Percentiles rank a stretch among this genome's conserved stretches.
phyloP scores from a whole-genome alignment of 1,139 yeast species.

The Saccharomyces pastorianus region DNA sequence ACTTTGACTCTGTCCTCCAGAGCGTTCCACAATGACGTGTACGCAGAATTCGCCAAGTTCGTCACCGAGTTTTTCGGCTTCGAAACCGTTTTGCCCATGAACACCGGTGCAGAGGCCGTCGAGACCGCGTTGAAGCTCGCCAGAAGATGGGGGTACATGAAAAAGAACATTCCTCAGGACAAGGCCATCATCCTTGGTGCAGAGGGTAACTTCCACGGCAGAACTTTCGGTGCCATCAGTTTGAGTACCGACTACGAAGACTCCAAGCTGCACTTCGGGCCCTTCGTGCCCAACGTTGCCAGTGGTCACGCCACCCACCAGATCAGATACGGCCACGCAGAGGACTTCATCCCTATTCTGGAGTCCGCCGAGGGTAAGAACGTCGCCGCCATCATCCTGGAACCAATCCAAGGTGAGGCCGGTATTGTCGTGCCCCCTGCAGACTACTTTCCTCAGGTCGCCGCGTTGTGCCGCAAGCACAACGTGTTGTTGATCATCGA shows the following conservation, averaged over 20 bases:
- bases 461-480: slow-evolving; percentile 69
- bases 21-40: slow-evolving; percentile 86
- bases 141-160: slow-evolving; percentile 92
- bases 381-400: slow-evolving; percentile 84
- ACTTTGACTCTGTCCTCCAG: slow-evolving; percentile 79
- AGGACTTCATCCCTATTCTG: slow-evolving; percentile 79
- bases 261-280: slow-evolving; percentile 84
- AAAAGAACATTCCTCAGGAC: slow-evolving; percentile 72
- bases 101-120: slow-evolving; percentile 98
- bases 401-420: slow-evolving; percentile 98
- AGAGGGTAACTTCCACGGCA: slow-evolving; percentile 86
- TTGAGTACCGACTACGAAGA: slow-evolving; percentile 90
- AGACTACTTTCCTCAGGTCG: slow-evolving; percentile 68
- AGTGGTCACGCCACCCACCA: slow-evolving; percentile 53
- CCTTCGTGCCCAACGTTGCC: slow-evolving; percentile 77
- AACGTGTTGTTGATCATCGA: slow-evolving; percentile 87
- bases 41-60: slow-evolving; percentile 81
- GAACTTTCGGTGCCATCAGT: slow-evolving; percentile 90
- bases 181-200: slow-evolving; percentile 88
- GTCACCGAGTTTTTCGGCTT: slow-evolving; percentile 83
- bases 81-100: slow-evolving; percentile 94
- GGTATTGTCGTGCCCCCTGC: slow-evolving; percentile 92
- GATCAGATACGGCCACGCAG: slow-evolving; percentile 74
- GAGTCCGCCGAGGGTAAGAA: slow-evolving; percentile 70
- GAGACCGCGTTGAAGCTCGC: slow-evolving; percentile 92